Percentiles rank a stretch among this genome's conserved stretches.
These are phyloP conservation scores for Agroathelia rolfsii DNA, from an alignment of 1,284 basidiomycete species.

Conservation along the genomic window DNA sequence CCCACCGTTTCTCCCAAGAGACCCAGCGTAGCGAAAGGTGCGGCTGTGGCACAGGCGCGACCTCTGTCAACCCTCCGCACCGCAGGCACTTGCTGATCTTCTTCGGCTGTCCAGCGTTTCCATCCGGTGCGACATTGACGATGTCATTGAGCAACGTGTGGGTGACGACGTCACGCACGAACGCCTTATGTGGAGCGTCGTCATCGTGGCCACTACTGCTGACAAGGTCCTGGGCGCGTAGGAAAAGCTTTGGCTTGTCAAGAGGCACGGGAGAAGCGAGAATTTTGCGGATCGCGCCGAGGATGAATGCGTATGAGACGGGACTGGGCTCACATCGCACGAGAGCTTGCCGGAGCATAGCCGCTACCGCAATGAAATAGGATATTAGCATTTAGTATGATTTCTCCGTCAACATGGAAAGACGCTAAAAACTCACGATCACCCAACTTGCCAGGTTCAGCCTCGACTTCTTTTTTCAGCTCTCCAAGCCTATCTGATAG, in stretches of 20 bases:
- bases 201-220: conserved; percentile 35
- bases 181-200: conserved; percentile 26
- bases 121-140: too few relatives aligned
- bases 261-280: conserved; percentile 39
- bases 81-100: conserved; percentile 39
- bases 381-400: conserved; percentile 21
- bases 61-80: conserved; percentile 49
- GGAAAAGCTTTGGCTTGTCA: conserved; percentile 55
- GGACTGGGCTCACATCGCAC: conserved; percentile 44
- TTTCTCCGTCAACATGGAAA: too few relatives aligned
- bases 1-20: conserved; percentile 55
- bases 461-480: conserved; percentile 20
- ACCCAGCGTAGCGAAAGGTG: conserved; percentile 39
- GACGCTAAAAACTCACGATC: too few relatives aligned
- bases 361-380: conserved; percentile 32
- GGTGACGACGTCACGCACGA: conserved; percentile 49
- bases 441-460: conserved; percentile 14
- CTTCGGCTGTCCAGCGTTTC: conserved; percentile 25
- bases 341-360: conserved; percentile 38
- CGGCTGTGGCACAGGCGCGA: conserved; percentile 22
- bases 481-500: conserved; percentile 37
- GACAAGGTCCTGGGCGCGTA: conserved; percentile 57
- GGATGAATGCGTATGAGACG: too few relatives aligned
- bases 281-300: too few relatives aligned
- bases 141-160: conserved; percentile 46